Evolutionary conservation across 2,329 filamentous ascomycete genomes (phyloP), one percentile per base, ranked within the genome.

Genomic region (Cryphonectria japonica): DNA sequence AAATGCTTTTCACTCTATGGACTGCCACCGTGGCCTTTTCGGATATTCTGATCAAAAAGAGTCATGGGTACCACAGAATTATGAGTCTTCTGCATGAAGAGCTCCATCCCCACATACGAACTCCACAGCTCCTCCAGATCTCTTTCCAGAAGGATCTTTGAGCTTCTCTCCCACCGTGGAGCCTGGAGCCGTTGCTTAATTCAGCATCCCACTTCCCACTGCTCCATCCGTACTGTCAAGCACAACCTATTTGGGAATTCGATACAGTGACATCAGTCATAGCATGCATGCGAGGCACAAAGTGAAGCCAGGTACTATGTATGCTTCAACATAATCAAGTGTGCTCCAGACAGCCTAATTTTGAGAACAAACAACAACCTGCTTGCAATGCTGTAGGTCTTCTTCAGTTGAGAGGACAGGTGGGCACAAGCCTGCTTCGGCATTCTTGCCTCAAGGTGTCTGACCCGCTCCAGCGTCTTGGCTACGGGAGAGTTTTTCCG

Each of bases 11-110:
- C 14, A 29, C 39, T 43, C 16, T 46, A 6, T 32, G 37, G 52
- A 52, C 54, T 71, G 71, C 71, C 71, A 73, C 59, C 71, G 71
- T 73, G 71, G 68, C 71, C 69, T 73, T 52, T 66, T 57, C 64
- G 46, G 43, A 62, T 22, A 26, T n/a, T 66, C 29, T 54, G 64
- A 62, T 6, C 14, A n/a, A 62, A n/a, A 62, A 34, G 32, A 62
- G 34, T 13, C 60, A 62, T 37, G 26, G n/a, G 34, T 62, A 41
- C n/a, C 37, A 41, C 32, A 37, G 52, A 59, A 39, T 46, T 22
- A 59, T 29, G 34, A 71, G 39, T 29, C 63, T 6, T 54, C 32
- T 26, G 13, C 29, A 65, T 26, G 29, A 32, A 57, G 22, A 66
- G 67, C 50, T 70, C 66, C 46, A 67, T 41, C 60, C 60, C 46